Evolutionary conservation across 2,329 filamentous ascomycete species (phyloP).

Genomic region (Tolypocladium guangdongense): DNA sequence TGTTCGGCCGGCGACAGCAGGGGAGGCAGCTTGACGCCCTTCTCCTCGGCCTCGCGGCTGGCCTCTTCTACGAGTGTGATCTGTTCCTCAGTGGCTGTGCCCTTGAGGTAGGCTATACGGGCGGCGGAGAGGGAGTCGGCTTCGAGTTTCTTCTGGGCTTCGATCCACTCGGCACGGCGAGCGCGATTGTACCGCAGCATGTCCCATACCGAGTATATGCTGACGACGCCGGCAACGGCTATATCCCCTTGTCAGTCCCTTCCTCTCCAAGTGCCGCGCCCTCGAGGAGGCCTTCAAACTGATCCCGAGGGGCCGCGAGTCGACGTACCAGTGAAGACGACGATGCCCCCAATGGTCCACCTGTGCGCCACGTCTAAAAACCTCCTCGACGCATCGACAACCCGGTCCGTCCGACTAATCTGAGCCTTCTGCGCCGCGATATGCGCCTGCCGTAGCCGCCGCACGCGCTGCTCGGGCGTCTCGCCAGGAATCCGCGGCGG

Average conservation of each 20-base stretch:
- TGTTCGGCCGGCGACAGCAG: constrained; percentile 35
- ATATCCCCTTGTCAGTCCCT: background rate
- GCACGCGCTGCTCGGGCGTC: constrained; percentile 59
- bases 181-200: constrained; percentile 51
- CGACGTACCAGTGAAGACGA: constrained; percentile 44
- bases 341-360: constrained; percentile 41
- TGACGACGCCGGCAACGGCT: constrained; percentile 45
- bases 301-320: background rate
- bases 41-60: constrained; percentile 33
- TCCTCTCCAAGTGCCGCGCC: background rate
- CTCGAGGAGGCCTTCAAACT: background rate
- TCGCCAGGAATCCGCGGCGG: constrained; percentile 33
- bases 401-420: constrained; percentile 39
- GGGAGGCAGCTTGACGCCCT: constrained; percentile 37
- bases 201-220: constrained; percentile 48
- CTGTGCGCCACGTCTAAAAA: constrained; percentile 46
- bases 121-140: constrained; percentile 45
- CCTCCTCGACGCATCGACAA: constrained; percentile 36
- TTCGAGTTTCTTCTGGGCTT: constrained; percentile 41
- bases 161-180: constrained; percentile 47
- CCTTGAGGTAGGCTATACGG: constrained; percentile 49
- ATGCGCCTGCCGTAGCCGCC: constrained; percentile 56
- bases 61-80: constrained; percentile 46
- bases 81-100: constrained; percentile 45
- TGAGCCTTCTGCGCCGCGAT: constrained; percentile 52